Evolutionary conservation across 495 filamentous ascomycete genomes (phyloP).

Genomic region (Penicillium verhagenii): DNA sequence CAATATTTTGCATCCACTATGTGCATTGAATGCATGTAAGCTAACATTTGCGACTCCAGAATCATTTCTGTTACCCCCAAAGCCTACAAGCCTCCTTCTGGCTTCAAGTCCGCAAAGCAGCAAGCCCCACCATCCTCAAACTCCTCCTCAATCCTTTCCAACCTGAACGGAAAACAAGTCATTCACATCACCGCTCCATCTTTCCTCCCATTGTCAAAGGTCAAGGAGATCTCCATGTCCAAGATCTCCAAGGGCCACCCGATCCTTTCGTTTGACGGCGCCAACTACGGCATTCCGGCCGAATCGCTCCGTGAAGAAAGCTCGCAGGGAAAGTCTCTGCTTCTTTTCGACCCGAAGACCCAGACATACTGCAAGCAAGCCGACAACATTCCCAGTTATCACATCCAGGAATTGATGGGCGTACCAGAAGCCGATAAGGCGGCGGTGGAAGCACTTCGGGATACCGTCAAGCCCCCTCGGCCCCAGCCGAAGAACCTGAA

Average conservation of each 20-base stretch:
- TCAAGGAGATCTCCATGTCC: constrained; percentile 43
- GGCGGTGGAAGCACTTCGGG: constrained; percentile 35
- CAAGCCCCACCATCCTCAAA: constrained; percentile 34
- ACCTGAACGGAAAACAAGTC: constrained; percentile 44
- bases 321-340: constrained; percentile 30
- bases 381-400: constrained; percentile 39
- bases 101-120: constrained; percentile 42
- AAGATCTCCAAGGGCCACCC: constrained; percentile 44
- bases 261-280: constrained; percentile 38
- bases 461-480: constrained; percentile 40
- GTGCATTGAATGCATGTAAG: neutral
- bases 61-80: constrained; percentile 24
- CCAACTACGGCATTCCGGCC: constrained; percentile 45
- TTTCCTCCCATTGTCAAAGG: constrained; percentile 42
- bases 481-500: constrained; percentile 58
- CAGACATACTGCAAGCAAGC: constrained; percentile 35
- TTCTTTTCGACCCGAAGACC: constrained; percentile 36
- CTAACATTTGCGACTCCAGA: constrained; percentile 9
- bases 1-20: neutral
- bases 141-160: constrained; percentile 37
- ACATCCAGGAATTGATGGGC: constrained; percentile 46
- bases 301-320: constrained; percentile 39
- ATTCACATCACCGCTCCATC: constrained; percentile 45
- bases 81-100: constrained; percentile 41
- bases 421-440: constrained; percentile 25